phyloP scores from a whole-genome alignment of 1,284 basidiomycete species.

The Ganoderma sp. region DNA sequence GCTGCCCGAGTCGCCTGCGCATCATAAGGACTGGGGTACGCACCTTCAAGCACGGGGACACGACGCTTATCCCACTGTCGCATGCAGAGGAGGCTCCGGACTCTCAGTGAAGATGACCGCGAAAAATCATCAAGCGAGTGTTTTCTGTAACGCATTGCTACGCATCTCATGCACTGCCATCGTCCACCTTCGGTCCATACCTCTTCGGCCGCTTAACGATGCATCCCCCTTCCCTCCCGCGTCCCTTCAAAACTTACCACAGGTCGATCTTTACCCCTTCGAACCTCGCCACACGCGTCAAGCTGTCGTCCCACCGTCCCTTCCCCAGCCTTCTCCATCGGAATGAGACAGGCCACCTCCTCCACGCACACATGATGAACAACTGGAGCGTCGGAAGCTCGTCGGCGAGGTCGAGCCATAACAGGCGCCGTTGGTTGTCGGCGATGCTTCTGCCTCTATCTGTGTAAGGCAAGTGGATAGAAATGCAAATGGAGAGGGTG shows the following conservation, averaged over 20 bases:
- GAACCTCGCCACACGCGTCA: slow-evolving; percentile 72
- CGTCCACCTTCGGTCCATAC: too few relatives aligned
- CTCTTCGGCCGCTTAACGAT: slow-evolving; percentile 6
- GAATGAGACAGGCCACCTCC: slow-evolving; percentile 77
- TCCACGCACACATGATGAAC: slow-evolving; percentile 93
- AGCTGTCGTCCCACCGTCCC: slow-evolving; percentile 61
- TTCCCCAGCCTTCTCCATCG: slow-evolving; percentile 74
- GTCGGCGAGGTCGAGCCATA: slow-evolving; percentile 51
- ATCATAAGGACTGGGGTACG: slow-evolving; percentile 57
- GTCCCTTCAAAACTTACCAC: slow-evolving; percentile 52
- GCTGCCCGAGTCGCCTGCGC: slow-evolving; percentile 61
- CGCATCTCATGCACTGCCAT: slow-evolving; percentile 46
- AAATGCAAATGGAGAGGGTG: slow-evolving; percentile 15
- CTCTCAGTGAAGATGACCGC: background rate
- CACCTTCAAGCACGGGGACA: slow-evolving; percentile 58
- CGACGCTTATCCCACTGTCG: slow-evolving; percentile 54
- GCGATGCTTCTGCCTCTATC: slow-evolving; percentile 21
- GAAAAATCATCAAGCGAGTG: background rate
- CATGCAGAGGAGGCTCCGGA: background rate
- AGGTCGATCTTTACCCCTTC: slow-evolving; percentile 56
- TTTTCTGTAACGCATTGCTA: slow-evolving; percentile 31
- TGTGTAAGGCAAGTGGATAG: background rate
- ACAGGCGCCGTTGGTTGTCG: slow-evolving; percentile 57
- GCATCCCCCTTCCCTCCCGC: background rate
- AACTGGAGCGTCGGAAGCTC: slow-evolving; percentile 92